A percentile compares a stretch with the other conserved stretches of the same genome.
Evolutionary conservation across 176 grass and related monocot species (phyloP).

Genomic region (Musa acuminata): DNA sequence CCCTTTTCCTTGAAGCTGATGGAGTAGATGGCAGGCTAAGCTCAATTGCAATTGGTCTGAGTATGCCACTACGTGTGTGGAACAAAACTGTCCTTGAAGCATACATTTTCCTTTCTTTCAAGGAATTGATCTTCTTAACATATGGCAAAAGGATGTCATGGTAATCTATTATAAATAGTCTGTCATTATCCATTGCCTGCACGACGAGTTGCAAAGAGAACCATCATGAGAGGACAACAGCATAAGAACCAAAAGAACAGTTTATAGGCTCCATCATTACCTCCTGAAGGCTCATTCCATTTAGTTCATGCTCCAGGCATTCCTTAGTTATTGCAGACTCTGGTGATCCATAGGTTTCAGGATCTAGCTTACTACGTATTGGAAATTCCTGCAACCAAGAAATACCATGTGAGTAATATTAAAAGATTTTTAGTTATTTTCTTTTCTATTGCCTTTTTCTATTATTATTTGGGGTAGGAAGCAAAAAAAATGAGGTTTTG

Average conservation of each 20-base stretch:
- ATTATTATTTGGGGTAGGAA: neutral
- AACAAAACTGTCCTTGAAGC: slow-evolving; percentile 59
- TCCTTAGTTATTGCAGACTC: slow-evolving; percentile 28
- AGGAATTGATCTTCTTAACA: slow-evolving; percentile 38
- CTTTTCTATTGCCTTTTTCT: neutral
- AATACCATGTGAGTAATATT: neutral
- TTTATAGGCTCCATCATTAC: slow-evolving; percentile 6
- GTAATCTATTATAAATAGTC: slow-evolving; percentile 69
- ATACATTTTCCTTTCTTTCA: slow-evolving; percentile 38
- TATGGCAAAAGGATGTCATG: slow-evolving; percentile 61
- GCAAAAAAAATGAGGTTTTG: neutral
- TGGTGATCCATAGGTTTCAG: slow-evolving; percentile 16
- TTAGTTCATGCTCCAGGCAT: slow-evolving; percentile 27
- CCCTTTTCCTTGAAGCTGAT: slow-evolving; percentile 27
- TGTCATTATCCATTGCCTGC: slow-evolving; percentile 45
- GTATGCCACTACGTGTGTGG: slow-evolving; percentile 28
- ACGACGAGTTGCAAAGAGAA: neutral
- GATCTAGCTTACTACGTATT: slow-evolving; percentile 21
- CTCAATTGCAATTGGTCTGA: slow-evolving; percentile 57
- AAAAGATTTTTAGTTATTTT: neutral
- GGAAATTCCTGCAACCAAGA: slow-evolving; percentile 25
- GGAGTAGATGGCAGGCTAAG: slow-evolving; percentile 35
- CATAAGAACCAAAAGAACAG: neutral
- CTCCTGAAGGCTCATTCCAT: slow-evolving; percentile 33
- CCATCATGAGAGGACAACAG: neutral